Conservation (phyloP, 441 rosid genomes). For the Sinapis alba region DNA sequence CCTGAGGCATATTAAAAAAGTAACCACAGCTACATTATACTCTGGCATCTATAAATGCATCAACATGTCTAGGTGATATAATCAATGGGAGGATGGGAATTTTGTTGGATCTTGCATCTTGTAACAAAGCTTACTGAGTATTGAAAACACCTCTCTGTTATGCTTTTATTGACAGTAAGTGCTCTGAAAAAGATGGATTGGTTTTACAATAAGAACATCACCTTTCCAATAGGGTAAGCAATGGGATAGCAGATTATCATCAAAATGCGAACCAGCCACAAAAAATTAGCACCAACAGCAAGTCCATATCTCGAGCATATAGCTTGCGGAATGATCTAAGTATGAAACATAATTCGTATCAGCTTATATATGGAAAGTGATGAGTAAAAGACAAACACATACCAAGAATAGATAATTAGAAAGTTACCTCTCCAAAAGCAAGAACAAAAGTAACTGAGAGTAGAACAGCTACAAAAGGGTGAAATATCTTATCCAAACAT, state of each 20-base stretch:
- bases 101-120: too few relatives aligned
- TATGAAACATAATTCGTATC: constrained; percentile 10
- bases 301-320: constrained; percentile 71
- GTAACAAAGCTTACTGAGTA: too few relatives aligned
- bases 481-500: constrained; percentile 66
- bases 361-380: neutral
- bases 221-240: constrained; percentile 76
- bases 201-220: constrained; percentile 1
- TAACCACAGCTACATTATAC: constrained; percentile 13
- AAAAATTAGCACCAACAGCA: constrained; percentile 62
- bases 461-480: constrained; percentile 69
- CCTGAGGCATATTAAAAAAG: constrained; percentile 40
- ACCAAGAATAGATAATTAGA: neutral
- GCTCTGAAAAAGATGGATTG: neutral
- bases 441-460: constrained; percentile 76
- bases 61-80: constrained; percentile 4
- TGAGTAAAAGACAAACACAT: neutral
- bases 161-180: neutral
- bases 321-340: constrained; percentile 70
- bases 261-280: constrained; percentile 63
- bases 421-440: constrained; percentile 68
- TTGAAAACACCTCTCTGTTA: neutral
- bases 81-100: too few relatives aligned
- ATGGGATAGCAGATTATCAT: constrained; percentile 66
- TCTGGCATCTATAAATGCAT: constrained; percentile 17